Evolutionary conservation across 2,329 filamentous ascomycete species (phyloP).

Genomic region (Aureobasidium leucospermi): DNA sequence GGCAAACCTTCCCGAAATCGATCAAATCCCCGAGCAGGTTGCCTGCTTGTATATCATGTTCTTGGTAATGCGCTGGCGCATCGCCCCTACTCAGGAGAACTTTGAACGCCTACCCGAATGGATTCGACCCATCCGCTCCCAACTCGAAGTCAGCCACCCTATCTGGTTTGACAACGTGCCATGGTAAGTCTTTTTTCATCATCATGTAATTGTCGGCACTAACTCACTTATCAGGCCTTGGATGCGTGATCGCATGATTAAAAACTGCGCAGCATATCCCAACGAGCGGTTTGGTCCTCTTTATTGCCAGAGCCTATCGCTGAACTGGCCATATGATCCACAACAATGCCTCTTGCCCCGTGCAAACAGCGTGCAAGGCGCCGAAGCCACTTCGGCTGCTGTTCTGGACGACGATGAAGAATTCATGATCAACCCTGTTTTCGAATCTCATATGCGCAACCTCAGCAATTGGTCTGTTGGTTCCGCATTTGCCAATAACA

Average conservation of each 20-base stretch:
- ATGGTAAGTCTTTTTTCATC: slow-evolving; percentile 42
- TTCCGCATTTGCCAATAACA: slow-evolving; percentile 20
- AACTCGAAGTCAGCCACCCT: slow-evolving; percentile 62
- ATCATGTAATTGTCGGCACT: background rate
- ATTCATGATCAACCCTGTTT: slow-evolving; percentile 76
- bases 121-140: slow-evolving; percentile 58
- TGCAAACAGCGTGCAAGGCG: slow-evolving; percentile 20
- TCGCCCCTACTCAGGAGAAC: slow-evolving; percentile 70
- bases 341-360: slow-evolving; percentile 54
- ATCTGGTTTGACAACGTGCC: slow-evolving; percentile 78
- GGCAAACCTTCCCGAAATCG: slow-evolving; percentile 70
- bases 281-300: slow-evolving; percentile 81
- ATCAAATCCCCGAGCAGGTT: slow-evolving; percentile 68
- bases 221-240: slow-evolving; percentile 42
- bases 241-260: slow-evolving; percentile 62
- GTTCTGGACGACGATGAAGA: slow-evolving; percentile 44
- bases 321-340: slow-evolving; percentile 81
- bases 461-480: slow-evolving; percentile 71
- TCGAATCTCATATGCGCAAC: slow-evolving; percentile 69
- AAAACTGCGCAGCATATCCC: slow-evolving; percentile 46
- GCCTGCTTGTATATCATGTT: slow-evolving; percentile 84
- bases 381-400: slow-evolving; percentile 12
- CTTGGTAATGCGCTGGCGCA: slow-evolving; percentile 73
- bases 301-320: slow-evolving; percentile 60
- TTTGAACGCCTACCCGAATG: slow-evolving; percentile 71